Base-by-base conservation (phyloP, 176 grass and related monocot species). In the Bothriochloa decipiens region DNA sequence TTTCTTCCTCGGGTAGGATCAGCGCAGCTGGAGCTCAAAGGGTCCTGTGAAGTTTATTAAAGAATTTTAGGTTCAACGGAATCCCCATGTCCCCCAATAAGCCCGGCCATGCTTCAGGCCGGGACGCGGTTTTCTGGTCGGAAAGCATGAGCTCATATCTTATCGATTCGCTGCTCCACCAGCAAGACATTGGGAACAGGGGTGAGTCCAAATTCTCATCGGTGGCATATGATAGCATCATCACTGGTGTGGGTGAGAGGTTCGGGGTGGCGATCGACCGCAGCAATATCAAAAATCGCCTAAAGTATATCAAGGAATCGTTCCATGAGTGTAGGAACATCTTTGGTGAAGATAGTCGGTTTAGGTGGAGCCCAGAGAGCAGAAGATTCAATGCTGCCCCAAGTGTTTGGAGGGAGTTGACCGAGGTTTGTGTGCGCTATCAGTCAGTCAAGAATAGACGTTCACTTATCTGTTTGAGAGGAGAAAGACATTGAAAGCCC, bases 101-200 rank as follows among this genome's bases (percentile, higher is more conserved):
- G 8, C 12, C 45, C 65, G 45, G 78, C 78, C 46, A 53, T 80
- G 11, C 27, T 69, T n/a, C n/a, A n/a, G 64, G 62, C 45, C 78
- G 78, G 57, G 88, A 86, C 0, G 25, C 58, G 16, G 88, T 90
- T 80, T 76, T 86, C 58, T 90, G 88, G 88, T 83, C 88, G 8
- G 74, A 86, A 1, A 57, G 47, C 75, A 90, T 90, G 88, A 83
- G 22, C 11, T 61, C 79, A 23, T 90, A 90, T 33, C 84, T 90
- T 40, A 79, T 90, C 14, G 74, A 90, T 10, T 41, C 84, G 17
- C 84, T 90, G 28, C 68, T 90, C 27, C 66, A 79, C 68, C 79
- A 90, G 80, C 74, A 90, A 62, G 84, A 70, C 8, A 41, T 86
- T 29, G 88, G 88, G 74, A 86, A 90, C 75, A 83, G 89, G 75